Base-by-base conservation (phyloP, 306 rosid genomes). In the Hylodesmum podocarpum region DNA sequence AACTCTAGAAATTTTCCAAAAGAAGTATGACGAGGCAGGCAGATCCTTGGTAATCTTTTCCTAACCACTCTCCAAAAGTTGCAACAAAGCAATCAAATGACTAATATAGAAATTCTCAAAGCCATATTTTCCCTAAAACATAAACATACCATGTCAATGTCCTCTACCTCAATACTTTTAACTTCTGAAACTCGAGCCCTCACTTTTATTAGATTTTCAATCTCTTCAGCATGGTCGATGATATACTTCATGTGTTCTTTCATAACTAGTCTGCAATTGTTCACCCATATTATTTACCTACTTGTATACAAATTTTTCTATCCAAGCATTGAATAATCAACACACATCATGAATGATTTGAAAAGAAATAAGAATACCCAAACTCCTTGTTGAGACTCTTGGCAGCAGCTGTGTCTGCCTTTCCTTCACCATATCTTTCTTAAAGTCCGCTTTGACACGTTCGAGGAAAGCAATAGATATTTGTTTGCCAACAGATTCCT, bases 361-460 rank as follows among this genome's bases (percentile, higher is more conserved):
- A 47, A 65, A 64, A 78, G 44, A 69, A 75, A 74, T 41, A 37
- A 75, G 73, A 40, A 57, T 83, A 92, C 98, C 96, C 98, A 11
- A 94, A 94, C 75, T 91, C 97, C 84, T 91, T 94, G 87, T 85
- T 94, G 77, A 94, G 98, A 82, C 98, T 91, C 87, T 91, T 88
- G 25, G 89, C 91, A 69, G 72, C 55, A 19, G 98, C 98, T 2
- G 97, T 91, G 72, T 85, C 87, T 5, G 98, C 94, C 85, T 88
- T 91, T 76, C 97, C 97, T 6, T 96, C 96, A 19, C 96, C 94
- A 83, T 91, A 91, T 87, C 98, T 84, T 79, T 78, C 76, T 71
- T 89, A 59, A 94, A 94, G 84, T 94, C 98, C 0, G 91, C 89
- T 78, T 81, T 94, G 80, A 88, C 61, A 46, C 97, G 87, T 82